These are phyloP conservation scores for Epichloe sibirici DNA, from an alignment of 2,329 filamentous ascomycete genomes.

Conservation along the genomic window DNA sequence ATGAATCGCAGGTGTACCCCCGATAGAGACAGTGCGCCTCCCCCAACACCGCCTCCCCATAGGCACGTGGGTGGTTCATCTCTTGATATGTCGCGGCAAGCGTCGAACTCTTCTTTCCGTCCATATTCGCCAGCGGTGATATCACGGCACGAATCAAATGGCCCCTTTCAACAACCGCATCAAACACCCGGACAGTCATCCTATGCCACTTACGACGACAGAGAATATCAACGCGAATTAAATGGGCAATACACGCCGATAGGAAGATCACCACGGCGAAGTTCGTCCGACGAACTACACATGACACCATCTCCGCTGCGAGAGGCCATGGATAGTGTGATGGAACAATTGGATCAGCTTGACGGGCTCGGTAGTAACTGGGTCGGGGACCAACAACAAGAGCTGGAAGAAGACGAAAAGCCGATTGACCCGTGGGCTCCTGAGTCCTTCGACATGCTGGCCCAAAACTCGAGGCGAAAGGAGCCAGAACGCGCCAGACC, in stretches of 20 bases:
- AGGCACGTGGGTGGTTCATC: conserved; percentile 43
- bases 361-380: conserved; percentile 37
- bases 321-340: conserved; percentile 96
- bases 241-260: conserved; percentile 38
- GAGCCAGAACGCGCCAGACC: conserved; percentile 29
- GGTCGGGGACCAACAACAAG: conserved; percentile 25
- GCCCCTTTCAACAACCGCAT: conserved; percentile 19
- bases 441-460: conserved; percentile 60
- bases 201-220: conserved; percentile 28
- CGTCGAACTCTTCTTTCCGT: conserved; percentile 26
- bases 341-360: conserved; percentile 87
- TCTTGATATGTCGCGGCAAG: conserved; percentile 16
- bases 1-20: conserved; percentile 14
- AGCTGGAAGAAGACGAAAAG: conserved; percentile 34
- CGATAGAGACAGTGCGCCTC: conserved; percentile 51
- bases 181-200: conserved; percentile 27
- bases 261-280: conserved; percentile 50
- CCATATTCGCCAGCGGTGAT: conserved; percentile 15
- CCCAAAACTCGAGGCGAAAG: conserved; percentile 16
- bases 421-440: conserved; percentile 75
- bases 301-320: conserved; percentile 84
- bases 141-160: conserved; percentile 23
- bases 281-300: conserved; percentile 53
- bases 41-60: conserved; percentile 74
- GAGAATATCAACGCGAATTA: conserved; percentile 9